phyloP scores from a whole-genome alignment of 805 yeast genomes.

The Candida nemodendra region DNA sequence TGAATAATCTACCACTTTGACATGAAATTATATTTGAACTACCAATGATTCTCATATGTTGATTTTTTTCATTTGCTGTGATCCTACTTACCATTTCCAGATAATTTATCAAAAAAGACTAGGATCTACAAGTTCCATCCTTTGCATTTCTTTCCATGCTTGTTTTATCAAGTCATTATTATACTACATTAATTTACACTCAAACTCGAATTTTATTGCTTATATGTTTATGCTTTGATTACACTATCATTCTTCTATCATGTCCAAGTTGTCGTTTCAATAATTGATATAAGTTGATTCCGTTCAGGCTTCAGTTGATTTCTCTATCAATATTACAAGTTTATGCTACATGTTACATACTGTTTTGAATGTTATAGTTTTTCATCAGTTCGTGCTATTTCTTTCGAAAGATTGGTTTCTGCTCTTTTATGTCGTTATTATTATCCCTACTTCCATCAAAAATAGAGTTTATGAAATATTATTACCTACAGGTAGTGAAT shows the following conservation, averaged over 20 bases:
- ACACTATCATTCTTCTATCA: no score
- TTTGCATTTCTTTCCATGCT: slow-evolving; percentile 5
- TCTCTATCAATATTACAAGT: no score
- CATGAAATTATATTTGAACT: background rate
- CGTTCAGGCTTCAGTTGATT: no score
- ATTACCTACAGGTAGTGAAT: background rate
- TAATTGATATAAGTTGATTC: no score
- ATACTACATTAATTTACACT: slow-evolving; percentile 4
- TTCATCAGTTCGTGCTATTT: background rate
- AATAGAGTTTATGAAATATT: background rate
- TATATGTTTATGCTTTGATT: slow-evolving; percentile 3
- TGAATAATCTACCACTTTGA: background rate
- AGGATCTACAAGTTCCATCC: slow-evolving; percentile 4
- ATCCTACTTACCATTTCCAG: background rate
- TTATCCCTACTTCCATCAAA: slow-evolving; percentile 3
- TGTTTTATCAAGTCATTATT: slow-evolving; percentile 1
- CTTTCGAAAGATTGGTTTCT: slow-evolving; percentile 2
- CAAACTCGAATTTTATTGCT: slow-evolving; percentile 3
- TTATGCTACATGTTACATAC: no score
- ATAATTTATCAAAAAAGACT: slow-evolving; percentile 1
- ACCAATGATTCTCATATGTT: background rate
- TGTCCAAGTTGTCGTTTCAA: no score
- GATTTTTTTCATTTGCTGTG: no score
- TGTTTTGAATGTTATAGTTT: no score
- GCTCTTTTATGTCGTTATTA: slow-evolving; percentile 1